These are phyloP conservation scores for Paraphaeosphaeria sporulosa DNA, from an alignment of 2,329 filamentous ascomycete genomes.

Conservation along the genomic window DNA sequence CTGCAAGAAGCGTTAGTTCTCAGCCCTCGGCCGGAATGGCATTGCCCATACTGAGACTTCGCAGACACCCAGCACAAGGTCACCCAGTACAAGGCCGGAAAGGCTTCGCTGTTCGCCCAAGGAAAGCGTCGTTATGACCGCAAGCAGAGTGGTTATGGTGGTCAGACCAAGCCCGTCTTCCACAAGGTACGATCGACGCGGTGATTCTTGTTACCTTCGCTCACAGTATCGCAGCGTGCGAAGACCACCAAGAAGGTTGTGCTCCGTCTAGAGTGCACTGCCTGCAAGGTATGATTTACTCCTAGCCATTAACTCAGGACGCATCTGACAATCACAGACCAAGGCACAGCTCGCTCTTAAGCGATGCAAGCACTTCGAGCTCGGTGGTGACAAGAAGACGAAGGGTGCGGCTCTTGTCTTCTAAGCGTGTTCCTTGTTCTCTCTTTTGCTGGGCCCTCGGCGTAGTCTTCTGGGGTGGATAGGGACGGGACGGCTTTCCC, in stretches of 20 bases:
- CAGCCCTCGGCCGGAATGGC: slow-evolving; percentile 9
- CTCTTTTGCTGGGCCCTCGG: slow-evolving; percentile 50
- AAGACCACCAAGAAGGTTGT: slow-evolving; percentile 99
- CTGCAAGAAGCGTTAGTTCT: slow-evolving; percentile 68
- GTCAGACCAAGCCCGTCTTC: slow-evolving; percentile 99
- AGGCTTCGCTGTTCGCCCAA: slow-evolving; percentile 95
- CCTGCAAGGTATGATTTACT: slow-evolving; percentile 72
- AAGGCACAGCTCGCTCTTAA: slow-evolving; percentile 98
- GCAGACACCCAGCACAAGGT: slow-evolving; percentile 80
- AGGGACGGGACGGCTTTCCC: slow-evolving; percentile 43
- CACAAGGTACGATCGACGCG: slow-evolving; percentile 66
- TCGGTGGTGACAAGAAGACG: slow-evolving; percentile 99
- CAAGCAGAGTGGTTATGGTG: slow-evolving; percentile 99
- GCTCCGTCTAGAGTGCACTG: slow-evolving; percentile 94
- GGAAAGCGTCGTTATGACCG: slow-evolving; percentile 94
- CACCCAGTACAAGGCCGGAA: slow-evolving; percentile 96
- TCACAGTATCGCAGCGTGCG: slow-evolving; percentile 73
- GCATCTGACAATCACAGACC: slow-evolving; percentile 58
- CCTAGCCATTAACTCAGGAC: not conserved
- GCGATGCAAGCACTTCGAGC: slow-evolving; percentile 99
- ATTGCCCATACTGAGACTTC: slow-evolving; percentile 33
- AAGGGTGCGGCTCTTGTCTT: slow-evolving; percentile 99
- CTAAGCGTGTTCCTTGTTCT: slow-evolving; percentile 71
- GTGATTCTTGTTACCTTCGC: not conserved
- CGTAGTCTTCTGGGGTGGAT: slow-evolving; percentile 48